phyloP scores from a whole-genome alignment of 2,329 filamentous ascomycete species.

The Trichoderma guizhouense region DNA sequence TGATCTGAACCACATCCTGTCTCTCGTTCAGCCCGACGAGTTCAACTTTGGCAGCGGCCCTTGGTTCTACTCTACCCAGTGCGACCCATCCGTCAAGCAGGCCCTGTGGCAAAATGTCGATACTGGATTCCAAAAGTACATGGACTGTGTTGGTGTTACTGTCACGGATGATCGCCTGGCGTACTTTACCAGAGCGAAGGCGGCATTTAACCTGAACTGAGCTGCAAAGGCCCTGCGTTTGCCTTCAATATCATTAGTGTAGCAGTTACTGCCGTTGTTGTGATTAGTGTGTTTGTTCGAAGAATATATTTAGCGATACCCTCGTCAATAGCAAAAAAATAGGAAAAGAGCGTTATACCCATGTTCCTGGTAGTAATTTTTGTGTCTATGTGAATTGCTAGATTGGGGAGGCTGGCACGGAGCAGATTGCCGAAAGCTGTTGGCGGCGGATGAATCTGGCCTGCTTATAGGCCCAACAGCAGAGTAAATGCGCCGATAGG shows the following conservation, averaged over 20 bases:
- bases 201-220: conserved; percentile 40
- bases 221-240: not conserved
- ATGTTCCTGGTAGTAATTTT: not conserved
- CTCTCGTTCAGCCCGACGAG: conserved; percentile 45
- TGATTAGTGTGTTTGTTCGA: not conserved
- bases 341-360: not conserved
- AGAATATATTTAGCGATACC: not conserved
- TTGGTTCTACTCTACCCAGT: conserved; percentile 51
- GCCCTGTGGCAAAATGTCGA: conserved; percentile 39
- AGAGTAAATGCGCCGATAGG: not conserved
- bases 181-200: conserved; percentile 47
- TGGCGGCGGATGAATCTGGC: not conserved
- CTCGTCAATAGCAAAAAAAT: not conserved
- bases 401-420: not conserved
- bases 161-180: conserved; percentile 33
- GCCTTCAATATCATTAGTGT: not conserved
- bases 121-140: conserved; percentile 43
- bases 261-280: not conserved
- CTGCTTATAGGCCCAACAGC: not conserved
- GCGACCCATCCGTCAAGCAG: conserved; percentile 31
- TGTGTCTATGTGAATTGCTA: not conserved
- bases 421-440: not conserved
- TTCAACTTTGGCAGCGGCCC: conserved; percentile 53
- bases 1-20: conserved; percentile 41
- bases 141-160: conserved; percentile 44